Conservation (phyloP, 164 flowering plant genomes). For the Aristolochia californica region DNA sequence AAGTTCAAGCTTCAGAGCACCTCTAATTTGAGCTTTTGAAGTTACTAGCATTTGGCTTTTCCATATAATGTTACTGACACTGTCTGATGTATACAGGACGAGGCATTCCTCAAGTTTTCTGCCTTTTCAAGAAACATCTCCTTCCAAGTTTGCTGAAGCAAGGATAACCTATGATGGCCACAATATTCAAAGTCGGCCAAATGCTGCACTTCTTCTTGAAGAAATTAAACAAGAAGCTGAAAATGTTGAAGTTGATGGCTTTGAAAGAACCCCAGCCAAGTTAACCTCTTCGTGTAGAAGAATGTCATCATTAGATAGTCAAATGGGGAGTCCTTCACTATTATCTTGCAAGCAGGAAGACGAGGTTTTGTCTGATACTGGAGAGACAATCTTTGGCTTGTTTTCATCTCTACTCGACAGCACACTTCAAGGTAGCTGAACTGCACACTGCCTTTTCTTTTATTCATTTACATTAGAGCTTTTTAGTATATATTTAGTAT, state of each 20-base stretch:
- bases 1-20: not conserved
- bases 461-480: not conserved
- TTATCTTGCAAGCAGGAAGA: constrained; percentile 60
- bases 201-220: constrained; percentile 80
- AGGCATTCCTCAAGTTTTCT: constrained; percentile 37
- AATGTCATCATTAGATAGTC: constrained; percentile 30
- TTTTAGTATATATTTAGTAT: not conserved
- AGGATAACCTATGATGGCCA: constrained; percentile 40
- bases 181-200: constrained; percentile 42
- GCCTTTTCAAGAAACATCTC: constrained; percentile 35
- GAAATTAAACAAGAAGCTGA: constrained; percentile 77
- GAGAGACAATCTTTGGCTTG: constrained; percentile 53
- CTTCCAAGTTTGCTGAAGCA: constrained; percentile 34
- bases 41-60: not conserved
- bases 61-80: not conserved
- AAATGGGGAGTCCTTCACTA: constrained; percentile 32
- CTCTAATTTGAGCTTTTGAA: not conserved
- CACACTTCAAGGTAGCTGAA: constrained; percentile 62
- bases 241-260: constrained; percentile 29
- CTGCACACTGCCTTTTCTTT: not conserved
- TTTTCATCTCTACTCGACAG: constrained; percentile 86
- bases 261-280: constrained; percentile 28
- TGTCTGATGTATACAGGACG: constrained; percentile 36
- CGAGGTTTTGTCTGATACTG: constrained; percentile 34
- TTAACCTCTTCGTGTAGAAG: constrained; percentile 30